phyloP scores from a whole-genome alignment of 305 asterid species.

The Fraxinus baroniana region DNA sequence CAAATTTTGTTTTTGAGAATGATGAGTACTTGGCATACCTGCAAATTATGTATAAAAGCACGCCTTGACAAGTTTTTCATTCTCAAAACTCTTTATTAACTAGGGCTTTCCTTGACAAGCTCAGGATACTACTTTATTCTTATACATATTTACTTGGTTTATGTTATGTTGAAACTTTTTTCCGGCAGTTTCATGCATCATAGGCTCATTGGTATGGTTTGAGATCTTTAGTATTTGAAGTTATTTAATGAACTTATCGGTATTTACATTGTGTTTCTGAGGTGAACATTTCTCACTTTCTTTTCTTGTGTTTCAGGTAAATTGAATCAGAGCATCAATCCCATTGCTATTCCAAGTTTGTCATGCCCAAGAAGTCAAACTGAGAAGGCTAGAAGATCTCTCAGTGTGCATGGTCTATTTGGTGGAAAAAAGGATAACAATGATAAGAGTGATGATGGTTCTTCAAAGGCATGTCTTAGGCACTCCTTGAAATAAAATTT shows the following conservation, averaged over 20 bases:
- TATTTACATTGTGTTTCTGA: background rate
- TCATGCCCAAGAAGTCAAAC: constrained; percentile 37
- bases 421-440: constrained; percentile 77
- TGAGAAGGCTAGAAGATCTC: constrained; percentile 45
- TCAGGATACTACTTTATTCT: background rate
- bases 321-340: constrained; percentile 33
- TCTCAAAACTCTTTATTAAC: background rate
- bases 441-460: constrained; percentile 59
- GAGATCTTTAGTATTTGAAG: background rate
- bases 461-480: constrained; percentile 53
- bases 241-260: background rate
- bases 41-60: background rate
- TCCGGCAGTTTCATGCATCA: background rate
- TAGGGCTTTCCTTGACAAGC: background rate
- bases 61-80: background rate
- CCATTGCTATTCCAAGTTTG: constrained; percentile 35
- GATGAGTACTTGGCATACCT: background rate
- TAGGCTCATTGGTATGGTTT: background rate
- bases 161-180: background rate
- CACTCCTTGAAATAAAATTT: constrained; percentile 10
- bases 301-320: constrained; percentile 42
- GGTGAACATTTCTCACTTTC: background rate
- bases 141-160: background rate
- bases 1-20: background rate
- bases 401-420: constrained; percentile 62